Evolutionary conservation across 306 rosid genomes (phyloP).

Genomic region (Spatholobus suberectus): DNA sequence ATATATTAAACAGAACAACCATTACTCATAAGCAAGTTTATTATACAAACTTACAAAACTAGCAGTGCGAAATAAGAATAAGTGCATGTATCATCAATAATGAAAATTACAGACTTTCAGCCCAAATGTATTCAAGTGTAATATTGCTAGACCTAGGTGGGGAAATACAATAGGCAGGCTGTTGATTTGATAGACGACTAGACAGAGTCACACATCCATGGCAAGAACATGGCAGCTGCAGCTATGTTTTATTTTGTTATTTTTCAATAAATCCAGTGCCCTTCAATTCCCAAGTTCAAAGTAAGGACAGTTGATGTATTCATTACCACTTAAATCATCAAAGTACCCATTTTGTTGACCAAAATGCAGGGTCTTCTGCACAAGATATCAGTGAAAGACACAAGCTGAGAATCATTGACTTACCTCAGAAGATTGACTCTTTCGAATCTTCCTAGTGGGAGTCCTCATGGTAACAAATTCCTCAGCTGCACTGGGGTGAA

Average conservation of each 20-base stretch:
- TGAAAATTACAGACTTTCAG: neutral
- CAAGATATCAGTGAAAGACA: conserved; percentile 37
- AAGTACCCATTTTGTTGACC: neutral
- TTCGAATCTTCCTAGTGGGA: conserved; percentile 78
- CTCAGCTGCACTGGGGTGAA: conserved; percentile 97
- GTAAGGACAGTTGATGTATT: neutral
- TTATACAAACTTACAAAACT: neutral
- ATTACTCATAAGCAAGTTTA: conserved; percentile 19
- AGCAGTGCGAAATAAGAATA: neutral
- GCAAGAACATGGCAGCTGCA: neutral
- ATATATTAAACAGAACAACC: conserved; percentile 33
- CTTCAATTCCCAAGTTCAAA: conserved; percentile 31
- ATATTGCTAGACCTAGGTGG: neutral
- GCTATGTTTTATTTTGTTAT: neutral
- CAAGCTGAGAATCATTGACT: conserved; percentile 35
- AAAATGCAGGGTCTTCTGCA: conserved; percentile 2
- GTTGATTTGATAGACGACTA: conserved; percentile 18
- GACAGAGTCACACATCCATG: neutral
- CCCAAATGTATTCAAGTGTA: neutral
- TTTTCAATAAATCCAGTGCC: neutral
- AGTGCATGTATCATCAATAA: neutral
- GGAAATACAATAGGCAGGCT: neutral
- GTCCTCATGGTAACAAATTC: conserved; percentile 95
- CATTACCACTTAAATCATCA: neutral
- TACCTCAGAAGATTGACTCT: conserved; percentile 65